Evolutionary conservation across 805 yeast genomes (phyloP), one percentile per base, ranked within the genome.

Genomic region (Ogataea nitratoaversa): DNA sequence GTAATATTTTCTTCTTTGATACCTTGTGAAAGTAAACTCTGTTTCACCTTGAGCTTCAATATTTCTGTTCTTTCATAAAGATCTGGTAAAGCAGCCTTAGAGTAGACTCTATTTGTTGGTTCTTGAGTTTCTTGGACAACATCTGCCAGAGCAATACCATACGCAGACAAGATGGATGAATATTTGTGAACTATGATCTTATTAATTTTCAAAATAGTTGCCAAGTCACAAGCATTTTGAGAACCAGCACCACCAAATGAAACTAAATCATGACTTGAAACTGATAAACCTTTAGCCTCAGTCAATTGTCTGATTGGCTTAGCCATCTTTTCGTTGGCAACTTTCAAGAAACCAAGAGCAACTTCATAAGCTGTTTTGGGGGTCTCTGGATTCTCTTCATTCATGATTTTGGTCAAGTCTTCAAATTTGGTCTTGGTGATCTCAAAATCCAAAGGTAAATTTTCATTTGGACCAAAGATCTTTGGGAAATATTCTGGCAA

Each of bases 221-320:
- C 95, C 25, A 88, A 79, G 9, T 85, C 79, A 36, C 76, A 80
- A 2, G 93, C 90, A 60, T 85, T 90, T 62, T 88, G 96, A 8
- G 96, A 96, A 39, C 96, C 96, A 19, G 95, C 95, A 36, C 96
- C 96, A 36, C 96, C 96, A 63, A 88, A 88, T 2, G 91, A 74
- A 2, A 89, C 95, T 43, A 88, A 64, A 41, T 82, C 66, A 58
- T 88, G 95, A 9, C 73, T 67, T 8, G 84, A 59, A 0, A 79
- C 71, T 30, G 76, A 70, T 53, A 79, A 78, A 4, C 96, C 96
- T 54, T 80, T 85, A 2, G 91, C 86, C 57, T 87, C 96, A 0
- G 95, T 87, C 38, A 88, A 65, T 31, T 84, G 80, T 42, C 96
- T 71, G 39, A 88, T 84, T 2, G 96, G 95, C 45, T 93, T 73